Evolutionary conservation across 106 monocot species (phyloP).

Genomic region (Amphibolis antarctica): DNA sequence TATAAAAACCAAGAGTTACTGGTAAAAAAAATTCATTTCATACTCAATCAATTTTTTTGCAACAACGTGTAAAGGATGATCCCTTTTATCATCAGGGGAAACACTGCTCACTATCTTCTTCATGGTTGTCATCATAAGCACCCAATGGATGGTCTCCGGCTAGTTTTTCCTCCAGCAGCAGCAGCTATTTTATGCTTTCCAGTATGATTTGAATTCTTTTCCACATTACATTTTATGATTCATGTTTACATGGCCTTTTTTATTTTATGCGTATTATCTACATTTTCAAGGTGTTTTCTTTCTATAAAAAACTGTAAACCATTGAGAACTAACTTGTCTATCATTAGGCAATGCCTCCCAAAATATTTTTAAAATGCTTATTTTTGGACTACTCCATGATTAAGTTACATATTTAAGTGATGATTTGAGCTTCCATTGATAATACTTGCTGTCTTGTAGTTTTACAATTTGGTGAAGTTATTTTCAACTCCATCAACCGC

Average conservation of each 20-base stretch:
- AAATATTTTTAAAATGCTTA: too few species aligned
- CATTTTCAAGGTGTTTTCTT: too few species aligned
- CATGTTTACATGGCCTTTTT: too few species aligned
- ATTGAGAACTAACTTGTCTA: too few species aligned
- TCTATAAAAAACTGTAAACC: too few species aligned
- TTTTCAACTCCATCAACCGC: conserved; percentile 31
- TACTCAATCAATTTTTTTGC: not conserved
- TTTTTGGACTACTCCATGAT: too few species aligned
- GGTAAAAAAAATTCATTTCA: conserved; percentile 23
- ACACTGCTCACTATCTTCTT: conserved; percentile 73
- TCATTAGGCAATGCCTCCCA: too few species aligned
- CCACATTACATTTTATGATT: too few species aligned
- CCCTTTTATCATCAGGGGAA: conserved; percentile 31
- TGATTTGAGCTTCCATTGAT: too few species aligned
- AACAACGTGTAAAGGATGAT: not conserved
- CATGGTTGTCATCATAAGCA: conserved; percentile 93
- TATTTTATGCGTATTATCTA: too few species aligned
- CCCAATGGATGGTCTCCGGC: conserved; percentile 73
- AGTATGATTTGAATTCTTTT: conserved; percentile 13
- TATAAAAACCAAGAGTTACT: conserved; percentile 66
- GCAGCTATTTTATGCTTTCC: conserved; percentile 61
- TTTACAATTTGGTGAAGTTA: conserved; percentile 44
- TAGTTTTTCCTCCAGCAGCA: conserved; percentile 82
- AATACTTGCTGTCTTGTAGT: conserved; percentile 14
- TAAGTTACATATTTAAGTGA: too few species aligned